These are phyloP conservation scores for Citrus sinensis DNA, from an alignment of 345 rosid species.

Conservation along the genomic window DVS_A1.0 CM039164.1:29508501-29509000, in stretches of 20 bases:
- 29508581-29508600: not conserved
- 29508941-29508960: conserved; percentile 29
- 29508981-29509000: conserved; percentile 32
- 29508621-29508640: not conserved
- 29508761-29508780: not conserved
- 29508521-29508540: not conserved
- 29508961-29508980: conserved; percentile 43
- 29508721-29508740: not conserved
- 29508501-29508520: too few species aligned
- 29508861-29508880: not conserved
- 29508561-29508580: too few species aligned
- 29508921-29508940: conserved; percentile 28
- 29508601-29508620: not conserved
- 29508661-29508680: not conserved
- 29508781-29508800: not conserved
- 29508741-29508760: not conserved
- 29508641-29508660: not conserved
- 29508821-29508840: not conserved
- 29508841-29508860: not conserved
- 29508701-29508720: not conserved
- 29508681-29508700: too few species aligned
- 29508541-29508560: not conserved
- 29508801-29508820: not conserved
- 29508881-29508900: conserved; percentile 46
- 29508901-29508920: conserved; percentile 46